Evolutionary conservation across 2,329 filamentous ascomycete species (phyloP).

Genomic region (Emergomyces orientalis): DNA sequence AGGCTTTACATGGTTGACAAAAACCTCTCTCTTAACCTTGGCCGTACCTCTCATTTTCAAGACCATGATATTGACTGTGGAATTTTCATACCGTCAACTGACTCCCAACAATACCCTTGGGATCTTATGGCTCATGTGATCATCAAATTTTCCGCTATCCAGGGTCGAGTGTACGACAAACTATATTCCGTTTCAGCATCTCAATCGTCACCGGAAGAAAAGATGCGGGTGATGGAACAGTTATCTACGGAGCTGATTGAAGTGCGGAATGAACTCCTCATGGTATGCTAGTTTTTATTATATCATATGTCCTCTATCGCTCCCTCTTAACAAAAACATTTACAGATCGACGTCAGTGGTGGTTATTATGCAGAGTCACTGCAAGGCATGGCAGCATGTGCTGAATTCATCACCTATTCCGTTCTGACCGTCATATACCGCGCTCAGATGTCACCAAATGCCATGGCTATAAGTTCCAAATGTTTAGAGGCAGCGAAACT

Average conservation of each 20-base stretch:
- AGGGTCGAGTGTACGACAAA: slow-evolving; percentile 51
- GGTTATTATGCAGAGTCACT: slow-evolving; percentile 17
- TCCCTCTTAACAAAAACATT: slow-evolving; percentile 15
- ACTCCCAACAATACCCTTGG: slow-evolving; percentile 26
- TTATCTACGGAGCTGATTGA: slow-evolving; percentile 20
- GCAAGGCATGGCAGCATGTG: slow-evolving; percentile 23
- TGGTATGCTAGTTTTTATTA: slow-evolving; percentile 13
- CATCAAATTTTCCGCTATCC: slow-evolving; percentile 47
- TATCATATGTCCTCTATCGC: not conserved
- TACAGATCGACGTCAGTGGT: slow-evolving; percentile 18
- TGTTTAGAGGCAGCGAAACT: slow-evolving; percentile 22
- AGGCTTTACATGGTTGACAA: slow-evolving; percentile 50
- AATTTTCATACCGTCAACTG: slow-evolving; percentile 19
- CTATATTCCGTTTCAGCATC: slow-evolving; percentile 37
- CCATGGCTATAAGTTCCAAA: slow-evolving; percentile 21
- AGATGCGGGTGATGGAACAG: slow-evolving; percentile 15
- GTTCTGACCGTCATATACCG: slow-evolving; percentile 33
- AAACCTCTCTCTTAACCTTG: slow-evolving; percentile 49
- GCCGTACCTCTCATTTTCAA: slow-evolving; percentile 48
- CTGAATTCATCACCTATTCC: slow-evolving; percentile 29
- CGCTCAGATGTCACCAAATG: slow-evolving; percentile 22
- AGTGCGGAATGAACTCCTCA: slow-evolving; percentile 19
- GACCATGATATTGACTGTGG: slow-evolving; percentile 51
- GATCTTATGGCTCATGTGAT: slow-evolving; percentile 44
- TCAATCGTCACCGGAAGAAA: slow-evolving; percentile 13